Conservation (phyloP, 2,329 filamentous ascomycete genomes). For the Diaporthe caulivora region DNA sequence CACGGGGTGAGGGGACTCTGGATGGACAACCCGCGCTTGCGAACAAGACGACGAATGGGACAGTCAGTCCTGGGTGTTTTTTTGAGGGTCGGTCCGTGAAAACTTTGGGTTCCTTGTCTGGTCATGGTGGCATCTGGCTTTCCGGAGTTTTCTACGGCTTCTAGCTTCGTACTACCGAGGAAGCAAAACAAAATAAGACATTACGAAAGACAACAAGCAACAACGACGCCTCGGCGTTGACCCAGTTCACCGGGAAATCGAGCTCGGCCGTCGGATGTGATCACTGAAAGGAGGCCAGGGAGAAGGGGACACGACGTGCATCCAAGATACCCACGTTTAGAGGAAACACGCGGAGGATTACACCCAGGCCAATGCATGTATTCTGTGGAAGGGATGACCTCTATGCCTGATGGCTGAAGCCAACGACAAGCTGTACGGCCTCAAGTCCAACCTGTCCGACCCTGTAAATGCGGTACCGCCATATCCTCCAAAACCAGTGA, state of each 20-base stretch:
- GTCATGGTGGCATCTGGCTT: conserved; percentile 58
- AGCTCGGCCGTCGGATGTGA: conserved; percentile 16
- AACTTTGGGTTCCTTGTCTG: conserved; percentile 45
- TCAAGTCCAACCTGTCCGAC: conserved; percentile 28
- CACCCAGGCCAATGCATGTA: conserved; percentile 25
- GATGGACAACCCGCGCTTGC: conserved; percentile 28
- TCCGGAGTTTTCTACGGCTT: conserved; percentile 59
- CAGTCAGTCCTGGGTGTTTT: conserved; percentile 33
- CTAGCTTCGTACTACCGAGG: conserved; percentile 56
- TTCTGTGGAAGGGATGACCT: conserved; percentile 22
- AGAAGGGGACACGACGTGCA: conserved; percentile 21
- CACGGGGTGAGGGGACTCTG: conserved; percentile 8
- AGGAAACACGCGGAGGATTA: background rate
- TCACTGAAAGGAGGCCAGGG: background rate
- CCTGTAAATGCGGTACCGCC: conserved; percentile 37
- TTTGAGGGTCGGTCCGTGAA: conserved; percentile 43
- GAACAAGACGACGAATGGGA: conserved; percentile 45
- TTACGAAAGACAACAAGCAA: conserved; percentile 35
- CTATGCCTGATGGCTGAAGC: conserved; percentile 33
- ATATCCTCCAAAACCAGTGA: conserved; percentile 34
- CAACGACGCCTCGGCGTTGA: conserved; percentile 4
- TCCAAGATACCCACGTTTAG: conserved; percentile 29
- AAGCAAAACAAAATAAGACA: conserved; percentile 39
- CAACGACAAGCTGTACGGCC: conserved; percentile 15
- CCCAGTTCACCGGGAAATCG: conserved; percentile 1